Conservation (phyloP, 495 filamentous ascomycete genomes). For the Xylaria cubensis region DNA sequence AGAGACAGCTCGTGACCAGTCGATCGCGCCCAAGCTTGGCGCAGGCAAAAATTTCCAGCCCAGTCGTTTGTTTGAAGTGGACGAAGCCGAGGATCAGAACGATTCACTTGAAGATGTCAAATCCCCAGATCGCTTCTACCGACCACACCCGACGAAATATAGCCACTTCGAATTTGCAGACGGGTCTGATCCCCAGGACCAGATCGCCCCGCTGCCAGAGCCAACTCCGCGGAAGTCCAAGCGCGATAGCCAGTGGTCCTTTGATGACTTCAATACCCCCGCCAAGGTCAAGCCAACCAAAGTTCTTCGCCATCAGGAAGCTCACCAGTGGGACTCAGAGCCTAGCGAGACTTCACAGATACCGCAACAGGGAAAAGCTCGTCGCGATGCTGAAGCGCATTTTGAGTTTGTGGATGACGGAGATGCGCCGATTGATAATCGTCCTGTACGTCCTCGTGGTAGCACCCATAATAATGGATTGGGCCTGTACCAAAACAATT, state of each 20-base stretch:
- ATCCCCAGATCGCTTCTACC: constrained; percentile 58
- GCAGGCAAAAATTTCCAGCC: constrained; percentile 73
- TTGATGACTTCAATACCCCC: constrained; percentile 84
- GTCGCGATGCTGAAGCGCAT: constrained; percentile 79
- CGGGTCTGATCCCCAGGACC: constrained; percentile 52
- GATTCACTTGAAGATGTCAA: constrained; percentile 45
- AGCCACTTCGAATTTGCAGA: constrained; percentile 87
- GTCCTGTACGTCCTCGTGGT: constrained; percentile 52
- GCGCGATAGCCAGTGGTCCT: constrained; percentile 77
- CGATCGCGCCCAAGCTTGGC: constrained; percentile 67
- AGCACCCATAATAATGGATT: constrained; percentile 64
- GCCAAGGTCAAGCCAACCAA: constrained; percentile 63
- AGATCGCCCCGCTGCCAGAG: constrained; percentile 44
- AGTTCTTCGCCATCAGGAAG: constrained; percentile 57
- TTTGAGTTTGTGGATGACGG: constrained; percentile 72
- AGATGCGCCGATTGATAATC: constrained; percentile 36
- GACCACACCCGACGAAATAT: constrained; percentile 74
- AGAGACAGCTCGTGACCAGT: constrained; percentile 7
- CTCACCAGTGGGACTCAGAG: constrained; percentile 75
- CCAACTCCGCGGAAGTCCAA: constrained; percentile 61
- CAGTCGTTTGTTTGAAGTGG: constrained; percentile 72
- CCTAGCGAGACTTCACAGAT: constrained; percentile 67
- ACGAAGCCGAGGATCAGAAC: constrained; percentile 52
- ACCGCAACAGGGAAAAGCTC: constrained; percentile 67
- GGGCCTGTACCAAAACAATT: constrained; percentile 78